Base-by-base conservation (phyloP, 306 rosid species). In the Rosa multiflora region DNA sequence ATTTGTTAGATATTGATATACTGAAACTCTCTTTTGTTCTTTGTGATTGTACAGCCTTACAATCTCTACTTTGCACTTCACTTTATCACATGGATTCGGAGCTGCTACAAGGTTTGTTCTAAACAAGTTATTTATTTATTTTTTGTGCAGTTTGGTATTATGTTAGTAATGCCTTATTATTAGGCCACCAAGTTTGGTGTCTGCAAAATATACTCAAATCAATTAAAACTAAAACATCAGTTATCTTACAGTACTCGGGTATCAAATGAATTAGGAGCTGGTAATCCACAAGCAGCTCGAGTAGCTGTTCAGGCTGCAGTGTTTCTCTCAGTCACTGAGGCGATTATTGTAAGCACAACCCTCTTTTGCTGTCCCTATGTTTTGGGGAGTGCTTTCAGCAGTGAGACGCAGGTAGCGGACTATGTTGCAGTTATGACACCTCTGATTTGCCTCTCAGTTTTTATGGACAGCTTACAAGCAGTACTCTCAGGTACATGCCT, bases 221-320 rank as follows among this genome's bases (percentile, higher is more conserved):
- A 64, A 15, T 29, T 4, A 32, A 13, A 23, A 67, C 29, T 26
- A 35, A 51, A 6, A 37, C 14, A n/a, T 39, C 42, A 7, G 51
- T 5, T 5, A 55, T 77, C 55, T 64, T 73, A 77, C 69, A 93
- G 94, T 39, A 91, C 92, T 64, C 88, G 93, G 0, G 88, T 88
- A 51, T 88, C 94, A 5, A 93, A 93, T 67, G 94, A 87, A 82
- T 46, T 93, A 53, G 93, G 98, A 72, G 94, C 88, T 15, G 89
- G 88, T 49, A 88, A 88, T 82, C 85, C 90, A 20, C 67, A 48
- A 39, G 90, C 80, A 44, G 92, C 91, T 3, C 72, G 67, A 69
- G 59, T 84, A 8, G 80, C 88, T 35, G 87, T 87, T 61, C 37
- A 49, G 12, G 89, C 79, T 0, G 89, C 75, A 20, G 73, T 73